Conservation (phyloP, 2,329 filamentous ascomycete species). For the Aspergillus amoenus region DNA sequence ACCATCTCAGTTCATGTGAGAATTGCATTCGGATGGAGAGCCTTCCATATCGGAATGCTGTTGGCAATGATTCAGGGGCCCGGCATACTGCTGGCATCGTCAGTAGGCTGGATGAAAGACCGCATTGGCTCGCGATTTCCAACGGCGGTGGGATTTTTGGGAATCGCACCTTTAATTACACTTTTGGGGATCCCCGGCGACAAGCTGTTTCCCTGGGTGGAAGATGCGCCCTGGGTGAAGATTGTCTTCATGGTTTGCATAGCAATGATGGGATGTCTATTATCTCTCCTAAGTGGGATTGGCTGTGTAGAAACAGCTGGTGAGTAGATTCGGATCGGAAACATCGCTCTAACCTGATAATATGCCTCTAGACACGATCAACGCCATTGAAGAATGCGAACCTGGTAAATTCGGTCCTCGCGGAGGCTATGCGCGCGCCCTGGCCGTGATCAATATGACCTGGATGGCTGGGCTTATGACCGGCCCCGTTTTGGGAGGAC, state of each 20-base stretch:
- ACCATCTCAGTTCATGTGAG: conserved; percentile 55
- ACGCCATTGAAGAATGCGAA: conserved; percentile 11
- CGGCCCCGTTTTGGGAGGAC: conserved; percentile 17
- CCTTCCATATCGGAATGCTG: conserved; percentile 54
- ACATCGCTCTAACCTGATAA: background rate
- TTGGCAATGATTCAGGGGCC: conserved; percentile 60
- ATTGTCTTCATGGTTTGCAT: background rate
- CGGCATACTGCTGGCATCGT: conserved; percentile 54
- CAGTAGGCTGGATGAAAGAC: conserved; percentile 49
- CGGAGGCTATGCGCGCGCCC: conserved; percentile 24
- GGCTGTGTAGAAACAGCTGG: conserved; percentile 12
- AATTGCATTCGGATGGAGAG: conserved; percentile 52
- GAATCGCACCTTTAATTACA: background rate
- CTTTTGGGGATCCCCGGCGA: background rate
- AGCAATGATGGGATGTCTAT: conserved; percentile 7
- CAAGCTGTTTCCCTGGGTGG: background rate
- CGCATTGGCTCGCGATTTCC: conserved; percentile 4
- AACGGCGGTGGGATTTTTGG: background rate
- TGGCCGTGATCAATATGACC: conserved; percentile 21
- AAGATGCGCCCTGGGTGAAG: background rate
- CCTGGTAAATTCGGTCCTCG: conserved; percentile 24
- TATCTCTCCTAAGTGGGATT: conserved; percentile 8
- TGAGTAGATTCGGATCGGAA: background rate
- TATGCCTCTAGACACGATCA: conserved; percentile 9
- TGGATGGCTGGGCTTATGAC: conserved; percentile 21